A percentile compares a stretch with the other conserved stretches of the same genome.
These are phyloP conservation scores for Clitoria ternatea DNA, from an alignment of 306 rosid genomes.

Conservation along the genomic window DNA sequence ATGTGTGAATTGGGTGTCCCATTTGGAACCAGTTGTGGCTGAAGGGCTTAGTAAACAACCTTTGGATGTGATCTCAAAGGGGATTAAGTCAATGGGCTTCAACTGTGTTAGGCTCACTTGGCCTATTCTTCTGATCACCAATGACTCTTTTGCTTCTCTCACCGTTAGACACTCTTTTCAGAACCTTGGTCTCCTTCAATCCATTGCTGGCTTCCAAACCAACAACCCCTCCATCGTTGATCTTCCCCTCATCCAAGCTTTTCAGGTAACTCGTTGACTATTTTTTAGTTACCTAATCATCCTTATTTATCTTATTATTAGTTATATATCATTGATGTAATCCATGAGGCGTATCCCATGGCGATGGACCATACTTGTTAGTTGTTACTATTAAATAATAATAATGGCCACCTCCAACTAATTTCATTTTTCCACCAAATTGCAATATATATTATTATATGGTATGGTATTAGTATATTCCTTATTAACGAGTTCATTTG, in stretches of 20 bases:
- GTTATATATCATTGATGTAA: neutral
- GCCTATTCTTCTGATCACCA: constrained; percentile 58
- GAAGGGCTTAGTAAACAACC: constrained; percentile 87
- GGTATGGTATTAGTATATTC: neutral
- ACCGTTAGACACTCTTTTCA: constrained; percentile 69
- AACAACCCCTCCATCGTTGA: constrained; percentile 69
- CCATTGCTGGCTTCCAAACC: constrained; percentile 57
- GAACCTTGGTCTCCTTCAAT: constrained; percentile 34
- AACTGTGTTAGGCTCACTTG: constrained; percentile 91
- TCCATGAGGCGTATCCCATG: neutral
- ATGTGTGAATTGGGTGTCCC: constrained; percentile 81
- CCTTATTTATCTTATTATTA: neutral
- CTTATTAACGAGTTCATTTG: neutral
- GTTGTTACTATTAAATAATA: neutral
- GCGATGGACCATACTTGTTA: neutral
- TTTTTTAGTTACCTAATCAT: neutral
- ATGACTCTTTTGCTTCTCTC: constrained; percentile 53
- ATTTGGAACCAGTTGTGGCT: constrained; percentile 63
- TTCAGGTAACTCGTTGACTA: constrained; percentile 40
- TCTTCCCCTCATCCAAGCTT: constrained; percentile 62
- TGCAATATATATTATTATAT: neutral
- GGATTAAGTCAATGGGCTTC: constrained; percentile 56
- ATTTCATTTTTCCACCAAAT: neutral
- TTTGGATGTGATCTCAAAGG: constrained; percentile 42
- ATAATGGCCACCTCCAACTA: neutral